Conservation (phyloP, 345 rosid species). For the Gossypium thurberi region DNA sequence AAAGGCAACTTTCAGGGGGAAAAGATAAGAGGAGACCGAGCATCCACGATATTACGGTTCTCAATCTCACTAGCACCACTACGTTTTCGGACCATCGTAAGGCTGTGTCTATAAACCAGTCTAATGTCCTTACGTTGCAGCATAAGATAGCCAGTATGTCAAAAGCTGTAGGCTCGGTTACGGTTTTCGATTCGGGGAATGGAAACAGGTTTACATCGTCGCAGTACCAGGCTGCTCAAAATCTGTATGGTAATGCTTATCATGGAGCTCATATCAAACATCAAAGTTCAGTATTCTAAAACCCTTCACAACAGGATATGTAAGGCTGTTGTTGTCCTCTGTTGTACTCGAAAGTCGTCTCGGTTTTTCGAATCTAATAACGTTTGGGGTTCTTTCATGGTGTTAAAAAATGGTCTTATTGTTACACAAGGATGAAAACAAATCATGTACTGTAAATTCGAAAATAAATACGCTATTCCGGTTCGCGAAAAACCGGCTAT, state of each 20-base stretch:
- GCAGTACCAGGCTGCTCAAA: constrained; percentile 24
- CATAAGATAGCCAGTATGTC: constrained; percentile 20
- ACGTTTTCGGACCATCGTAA: constrained; percentile 14
- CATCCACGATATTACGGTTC: constrained; percentile 83
- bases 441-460: not conserved
- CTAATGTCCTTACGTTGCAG: constrained; percentile 13
- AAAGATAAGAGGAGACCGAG: constrained; percentile 91
- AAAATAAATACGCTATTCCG: not conserved
- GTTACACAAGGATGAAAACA: not conserved
- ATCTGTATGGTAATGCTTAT: constrained; percentile 25
- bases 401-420: not conserved
- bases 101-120: constrained; percentile 13
- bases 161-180: constrained; percentile 12
- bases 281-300: constrained; percentile 27
- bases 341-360: not conserved
- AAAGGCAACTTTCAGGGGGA: constrained; percentile 72
- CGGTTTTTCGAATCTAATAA: not conserved
- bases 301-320: constrained; percentile 16
- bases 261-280: constrained; percentile 22
- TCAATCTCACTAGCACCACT: constrained; percentile 34
- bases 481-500: not conserved
- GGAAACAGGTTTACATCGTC: constrained; percentile 28
- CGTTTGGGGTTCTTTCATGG: not conserved
- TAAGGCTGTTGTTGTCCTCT: constrained; percentile 1
- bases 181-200: constrained; percentile 24